Conservation (phyloP, 2,329 filamentous ascomycete species). For the Colletotrichum higginsianum region DNA sequence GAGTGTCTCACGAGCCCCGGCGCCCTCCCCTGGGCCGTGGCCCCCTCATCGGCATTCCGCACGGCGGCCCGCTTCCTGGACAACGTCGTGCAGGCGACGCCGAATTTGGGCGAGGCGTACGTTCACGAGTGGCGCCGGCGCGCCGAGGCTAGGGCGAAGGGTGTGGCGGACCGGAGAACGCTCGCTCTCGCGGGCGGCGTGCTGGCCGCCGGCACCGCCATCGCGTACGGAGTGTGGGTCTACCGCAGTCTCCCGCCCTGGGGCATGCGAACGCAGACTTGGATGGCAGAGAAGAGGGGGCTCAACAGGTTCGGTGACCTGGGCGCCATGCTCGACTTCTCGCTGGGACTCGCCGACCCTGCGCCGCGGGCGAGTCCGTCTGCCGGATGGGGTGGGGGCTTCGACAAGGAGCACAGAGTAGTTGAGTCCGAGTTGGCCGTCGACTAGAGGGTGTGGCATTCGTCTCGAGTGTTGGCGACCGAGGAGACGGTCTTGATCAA, state of each 20-base stretch:
- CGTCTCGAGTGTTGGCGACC: background rate
- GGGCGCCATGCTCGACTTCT: slow-evolving; percentile 59
- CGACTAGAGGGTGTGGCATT: slow-evolving; percentile 16
- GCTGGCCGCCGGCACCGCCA: slow-evolving; percentile 55
- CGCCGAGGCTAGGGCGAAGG: slow-evolving; percentile 51
- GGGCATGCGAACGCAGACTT: slow-evolving; percentile 61
- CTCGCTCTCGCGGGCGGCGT: slow-evolving; percentile 52
- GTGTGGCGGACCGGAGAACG: slow-evolving; percentile 47
- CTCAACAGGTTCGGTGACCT: slow-evolving; percentile 63
- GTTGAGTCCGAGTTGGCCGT: slow-evolving; percentile 41
- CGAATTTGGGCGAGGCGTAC: slow-evolving; percentile 55
- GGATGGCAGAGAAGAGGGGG: slow-evolving; percentile 52
- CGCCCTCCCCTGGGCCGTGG: slow-evolving; percentile 48
- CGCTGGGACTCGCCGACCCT: slow-evolving; percentile 36
- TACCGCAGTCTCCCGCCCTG: slow-evolving; percentile 61
- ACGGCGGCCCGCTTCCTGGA: slow-evolving; percentile 52
- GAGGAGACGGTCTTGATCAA: background rate
- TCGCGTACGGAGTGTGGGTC: slow-evolving; percentile 56
- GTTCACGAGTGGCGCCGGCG: slow-evolving; percentile 55
- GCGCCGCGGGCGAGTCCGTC: slow-evolving; percentile 19
- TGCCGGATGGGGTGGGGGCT: slow-evolving; percentile 23
- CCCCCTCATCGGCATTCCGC: slow-evolving; percentile 43
- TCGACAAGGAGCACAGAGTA: slow-evolving; percentile 33
- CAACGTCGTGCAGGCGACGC: slow-evolving; percentile 53
- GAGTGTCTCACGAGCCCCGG: slow-evolving; percentile 43